phyloP scores from a whole-genome alignment of 129 eudicot species.

The Oenanthe sinensis region DNA sequence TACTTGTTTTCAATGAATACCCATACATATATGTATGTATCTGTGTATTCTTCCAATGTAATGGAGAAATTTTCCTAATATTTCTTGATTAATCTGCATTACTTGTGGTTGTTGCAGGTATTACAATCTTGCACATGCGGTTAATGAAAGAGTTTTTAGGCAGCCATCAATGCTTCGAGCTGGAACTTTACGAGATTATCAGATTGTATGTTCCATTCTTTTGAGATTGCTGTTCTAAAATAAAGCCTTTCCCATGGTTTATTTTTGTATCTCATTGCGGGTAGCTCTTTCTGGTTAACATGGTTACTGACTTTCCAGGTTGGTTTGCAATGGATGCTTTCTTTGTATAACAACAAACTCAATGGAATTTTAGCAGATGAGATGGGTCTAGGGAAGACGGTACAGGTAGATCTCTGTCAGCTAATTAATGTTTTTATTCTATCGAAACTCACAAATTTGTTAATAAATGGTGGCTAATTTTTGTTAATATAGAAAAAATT shows the following conservation, averaged over 20 bases:
- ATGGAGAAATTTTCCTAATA: too few species aligned
- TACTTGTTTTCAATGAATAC: background rate
- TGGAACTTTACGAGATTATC: conserved; percentile 95
- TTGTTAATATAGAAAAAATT: background rate
- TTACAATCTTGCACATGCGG: conserved; percentile 96
- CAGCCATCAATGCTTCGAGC: conserved; percentile 93
- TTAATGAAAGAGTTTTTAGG: conserved; percentile 76
- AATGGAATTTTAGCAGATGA: conserved; percentile 98
- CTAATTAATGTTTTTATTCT: background rate
- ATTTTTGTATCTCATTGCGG: background rate
- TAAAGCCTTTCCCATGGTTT: conserved; percentile 4
- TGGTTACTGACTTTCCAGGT: conserved; percentile 41
- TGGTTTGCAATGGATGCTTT: conserved; percentile 99
- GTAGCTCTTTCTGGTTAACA: conserved; percentile 6
- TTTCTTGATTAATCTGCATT: background rate
- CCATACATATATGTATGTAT: background rate
- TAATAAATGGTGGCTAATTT: background rate
- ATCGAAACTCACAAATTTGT: background rate
- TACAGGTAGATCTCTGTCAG: conserved; percentile 46
- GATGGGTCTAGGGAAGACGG: conserved; percentile 99
- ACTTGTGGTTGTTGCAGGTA: conserved; percentile 45
- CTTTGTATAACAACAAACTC: conserved; percentile 85
- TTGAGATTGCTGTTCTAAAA: background rate
- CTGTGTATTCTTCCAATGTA: background rate
- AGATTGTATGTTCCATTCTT: conserved; percentile 61